These are phyloP conservation scores for Trichoderma virens DNA, from an alignment of 495 filamentous ascomycete genomes.

Conservation along the genomic window DNA sequence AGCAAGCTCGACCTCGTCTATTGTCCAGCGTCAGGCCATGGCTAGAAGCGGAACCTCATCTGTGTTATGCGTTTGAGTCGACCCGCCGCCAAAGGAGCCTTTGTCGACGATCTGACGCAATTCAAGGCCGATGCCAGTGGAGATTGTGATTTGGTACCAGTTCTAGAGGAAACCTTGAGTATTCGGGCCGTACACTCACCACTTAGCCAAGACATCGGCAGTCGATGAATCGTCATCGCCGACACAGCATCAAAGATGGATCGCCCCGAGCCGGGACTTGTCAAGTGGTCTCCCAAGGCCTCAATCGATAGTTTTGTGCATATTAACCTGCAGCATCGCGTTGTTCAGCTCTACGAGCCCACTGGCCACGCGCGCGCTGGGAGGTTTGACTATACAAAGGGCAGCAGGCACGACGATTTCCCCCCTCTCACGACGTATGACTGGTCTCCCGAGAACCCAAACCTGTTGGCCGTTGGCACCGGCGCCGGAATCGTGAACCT, in stretches of 20 bases:
- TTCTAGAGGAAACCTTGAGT: neutral
- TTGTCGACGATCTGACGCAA: neutral
- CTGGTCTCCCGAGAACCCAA: conserved; percentile 68
- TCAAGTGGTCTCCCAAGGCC: conserved; percentile 86
- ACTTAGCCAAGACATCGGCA: neutral
- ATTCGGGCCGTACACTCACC: no score
- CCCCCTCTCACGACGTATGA: conserved; percentile 89
- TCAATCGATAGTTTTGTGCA: conserved; percentile 61
- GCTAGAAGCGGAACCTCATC: neutral
- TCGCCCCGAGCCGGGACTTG: conserved; percentile 45
- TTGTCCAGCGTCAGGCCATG: neutral
- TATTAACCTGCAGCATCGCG: conserved; percentile 72
- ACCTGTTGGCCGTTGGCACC: conserved; percentile 77
- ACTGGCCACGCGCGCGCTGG: conserved; percentile 47
- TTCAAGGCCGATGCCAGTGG: neutral
- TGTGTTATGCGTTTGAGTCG: neutral
- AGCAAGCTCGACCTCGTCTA: neutral
- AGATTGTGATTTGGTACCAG: neutral
- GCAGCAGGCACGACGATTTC: conserved; percentile 69
- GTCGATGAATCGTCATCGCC: neutral
- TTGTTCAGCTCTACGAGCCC: conserved; percentile 71
- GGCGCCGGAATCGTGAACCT: conserved; percentile 78
- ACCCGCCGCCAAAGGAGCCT: neutral
- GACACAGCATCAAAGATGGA: conserved; percentile 31
- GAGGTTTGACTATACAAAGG: conserved; percentile 55